Percentiles rank a stretch among this genome's conserved stretches.
Evolutionary conservation across 768 basidiomycete species (phyloP).

Genomic region (Clavaria fumosa): DNA sequence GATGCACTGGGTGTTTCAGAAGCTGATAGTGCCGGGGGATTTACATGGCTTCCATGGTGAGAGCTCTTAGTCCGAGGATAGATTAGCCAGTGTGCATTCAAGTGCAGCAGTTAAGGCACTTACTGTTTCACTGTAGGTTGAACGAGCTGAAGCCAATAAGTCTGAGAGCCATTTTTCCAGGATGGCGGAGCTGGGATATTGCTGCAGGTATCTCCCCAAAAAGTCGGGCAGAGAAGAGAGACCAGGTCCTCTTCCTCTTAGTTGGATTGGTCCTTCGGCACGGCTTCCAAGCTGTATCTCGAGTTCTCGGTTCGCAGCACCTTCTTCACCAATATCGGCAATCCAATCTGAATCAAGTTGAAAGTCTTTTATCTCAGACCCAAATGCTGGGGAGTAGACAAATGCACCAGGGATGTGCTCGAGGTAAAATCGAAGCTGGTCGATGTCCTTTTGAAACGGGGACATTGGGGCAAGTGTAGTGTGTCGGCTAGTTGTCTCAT

Average conservation of each 20-base stretch:
- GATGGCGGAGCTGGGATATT: constrained; percentile 3
- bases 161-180: constrained; percentile 7
- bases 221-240: constrained; percentile 2
- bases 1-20: too few species aligned
- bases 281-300: constrained; percentile 4
- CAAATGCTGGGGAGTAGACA: neutral
- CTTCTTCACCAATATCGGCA: constrained; percentile 5
- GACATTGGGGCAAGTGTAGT: too few species aligned
- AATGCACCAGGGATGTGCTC: neutral
- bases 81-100: too few species aligned
- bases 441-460: too few species aligned
- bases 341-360: constrained; percentile 4
- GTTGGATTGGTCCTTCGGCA: neutral
- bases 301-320: constrained; percentile 5
- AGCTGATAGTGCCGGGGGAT: too few species aligned
- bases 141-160: neutral
- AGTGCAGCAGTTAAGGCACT: too few species aligned
- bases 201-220: constrained; percentile 2
- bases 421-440: constrained; percentile 1
- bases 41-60: too few species aligned
- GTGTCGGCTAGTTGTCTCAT: too few species aligned
- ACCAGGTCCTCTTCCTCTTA: constrained; percentile 4
- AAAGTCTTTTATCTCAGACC: too few species aligned
- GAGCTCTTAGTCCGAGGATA: too few species aligned
- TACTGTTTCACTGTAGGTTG: too few species aligned